Conservation (phyloP, 2,329 filamentous ascomycete genomes). For the Simplicillium aogashimaense region DNA sequence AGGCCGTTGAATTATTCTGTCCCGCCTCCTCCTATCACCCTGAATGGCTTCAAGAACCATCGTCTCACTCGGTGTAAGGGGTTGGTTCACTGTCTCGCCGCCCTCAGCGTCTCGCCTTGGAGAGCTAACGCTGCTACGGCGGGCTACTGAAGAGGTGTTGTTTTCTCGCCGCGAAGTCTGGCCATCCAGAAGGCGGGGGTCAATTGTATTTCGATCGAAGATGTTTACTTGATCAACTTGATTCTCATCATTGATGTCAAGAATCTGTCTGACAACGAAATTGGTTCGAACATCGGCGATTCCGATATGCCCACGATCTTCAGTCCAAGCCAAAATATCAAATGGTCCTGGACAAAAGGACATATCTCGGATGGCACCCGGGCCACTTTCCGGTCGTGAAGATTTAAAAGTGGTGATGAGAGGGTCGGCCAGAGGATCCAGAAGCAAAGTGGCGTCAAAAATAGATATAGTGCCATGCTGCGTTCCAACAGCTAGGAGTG, state of each 20-base stretch:
- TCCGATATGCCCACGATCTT: constrained; percentile 70
- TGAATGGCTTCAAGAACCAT: constrained; percentile 47
- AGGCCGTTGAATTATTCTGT: constrained; percentile 23
- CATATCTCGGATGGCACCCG: constrained; percentile 83
- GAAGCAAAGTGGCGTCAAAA: constrained; percentile 48
- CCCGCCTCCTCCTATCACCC: constrained; percentile 39
- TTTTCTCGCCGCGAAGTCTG: constrained; percentile 15
- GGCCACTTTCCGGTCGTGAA: constrained; percentile 58
- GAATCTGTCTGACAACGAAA: constrained; percentile 57
- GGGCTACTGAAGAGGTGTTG: constrained; percentile 13
- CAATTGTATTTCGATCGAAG: constrained; percentile 44
- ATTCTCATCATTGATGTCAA: constrained; percentile 51
- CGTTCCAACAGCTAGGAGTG: constrained; percentile 65
- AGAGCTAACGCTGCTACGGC: constrained; percentile 3
- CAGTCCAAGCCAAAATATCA: constrained; percentile 88
- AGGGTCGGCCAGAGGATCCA: constrained; percentile 38
- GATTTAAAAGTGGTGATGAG: constrained; percentile 70
- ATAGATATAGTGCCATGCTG: constrained; percentile 74
- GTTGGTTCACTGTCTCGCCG: constrained; percentile 36
- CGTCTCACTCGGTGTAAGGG: constrained; percentile 43
- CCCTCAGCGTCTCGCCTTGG: constrained; percentile 17
- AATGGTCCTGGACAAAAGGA: constrained; percentile 82
- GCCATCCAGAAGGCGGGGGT: constrained; percentile 39
- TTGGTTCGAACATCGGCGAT: constrained; percentile 63
- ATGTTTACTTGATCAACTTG: constrained; percentile 47